Percentiles rank a stretch among this genome's conserved stretches.
Conservation (phyloP, 2,329 filamentous ascomycete genomes). For the Nigrospora sphaerica region DNA sequence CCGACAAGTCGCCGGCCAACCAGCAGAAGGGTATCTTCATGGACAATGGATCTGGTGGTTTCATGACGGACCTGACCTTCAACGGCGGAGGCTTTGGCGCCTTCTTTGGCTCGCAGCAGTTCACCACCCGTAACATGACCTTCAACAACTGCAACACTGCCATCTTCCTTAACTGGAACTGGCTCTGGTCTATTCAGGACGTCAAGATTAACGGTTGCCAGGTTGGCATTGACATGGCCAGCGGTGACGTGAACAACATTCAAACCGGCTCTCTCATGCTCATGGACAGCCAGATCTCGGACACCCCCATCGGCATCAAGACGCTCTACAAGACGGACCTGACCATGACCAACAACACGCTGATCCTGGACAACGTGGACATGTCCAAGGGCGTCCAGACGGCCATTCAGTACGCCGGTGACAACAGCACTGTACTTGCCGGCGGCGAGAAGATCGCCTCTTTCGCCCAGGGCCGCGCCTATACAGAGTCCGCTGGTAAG, state of each 20-base stretch:
- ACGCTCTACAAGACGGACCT: slow-evolving; percentile 62
- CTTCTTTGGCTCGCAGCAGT: slow-evolving; percentile 82
- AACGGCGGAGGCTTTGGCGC: slow-evolving; percentile 73
- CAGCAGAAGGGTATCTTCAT: slow-evolving; percentile 74
- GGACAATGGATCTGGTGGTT: slow-evolving; percentile 78
- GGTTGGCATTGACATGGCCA: slow-evolving; percentile 75
- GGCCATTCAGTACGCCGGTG: slow-evolving; percentile 56
- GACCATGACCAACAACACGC: slow-evolving; percentile 66
- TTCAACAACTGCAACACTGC: slow-evolving; percentile 80
- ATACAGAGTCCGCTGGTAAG: slow-evolving; percentile 42
- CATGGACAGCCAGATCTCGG: slow-evolving; percentile 71
- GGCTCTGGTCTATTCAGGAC: slow-evolving; percentile 76
- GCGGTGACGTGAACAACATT: slow-evolving; percentile 52
- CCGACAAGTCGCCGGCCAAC: slow-evolving; percentile 56
- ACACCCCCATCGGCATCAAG: slow-evolving; percentile 69
- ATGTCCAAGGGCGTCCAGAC: slow-evolving; percentile 59
- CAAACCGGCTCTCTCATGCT: slow-evolving; percentile 81
- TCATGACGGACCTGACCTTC: slow-evolving; percentile 78
- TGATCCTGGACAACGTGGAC: slow-evolving; percentile 87
- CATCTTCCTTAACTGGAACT: slow-evolving; percentile 89
- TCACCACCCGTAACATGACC: slow-evolving; percentile 73
- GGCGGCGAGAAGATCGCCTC: slow-evolving; percentile 63
- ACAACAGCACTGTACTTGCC: slow-evolving; percentile 52
- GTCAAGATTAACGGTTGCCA: slow-evolving; percentile 66
- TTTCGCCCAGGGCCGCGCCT: slow-evolving; percentile 76